phyloP scores from a whole-genome alignment of 2,329 filamentous ascomycete genomes.

The Ophiocordyceps australis region DNA sequence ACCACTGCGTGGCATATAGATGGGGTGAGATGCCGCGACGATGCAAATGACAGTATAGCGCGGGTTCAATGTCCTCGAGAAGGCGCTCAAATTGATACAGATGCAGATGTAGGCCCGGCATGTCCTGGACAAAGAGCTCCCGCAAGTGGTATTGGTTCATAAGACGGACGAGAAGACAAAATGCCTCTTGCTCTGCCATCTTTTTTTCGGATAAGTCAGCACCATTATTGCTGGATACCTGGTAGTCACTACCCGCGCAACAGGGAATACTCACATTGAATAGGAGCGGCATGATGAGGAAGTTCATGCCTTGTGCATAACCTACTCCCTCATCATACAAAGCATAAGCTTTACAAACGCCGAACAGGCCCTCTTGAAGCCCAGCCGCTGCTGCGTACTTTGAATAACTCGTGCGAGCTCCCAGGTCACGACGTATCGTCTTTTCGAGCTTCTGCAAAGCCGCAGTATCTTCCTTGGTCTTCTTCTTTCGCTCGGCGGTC shows the following conservation, averaged over 20 bases:
- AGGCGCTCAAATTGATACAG: slow-evolving; percentile 91
- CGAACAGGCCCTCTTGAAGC: slow-evolving; percentile 84
- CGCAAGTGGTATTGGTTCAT: slow-evolving; percentile 95
- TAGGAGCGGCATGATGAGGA: slow-evolving; percentile 86
- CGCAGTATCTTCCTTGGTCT: slow-evolving; percentile 58
- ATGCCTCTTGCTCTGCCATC: slow-evolving; percentile 96
- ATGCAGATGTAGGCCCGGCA: slow-evolving; percentile 87
- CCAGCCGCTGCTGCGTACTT: slow-evolving; percentile 87
- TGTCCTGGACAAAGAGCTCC: slow-evolving; percentile 86
- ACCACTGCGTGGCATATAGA: slow-evolving; percentile 97
- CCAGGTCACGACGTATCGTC: slow-evolving; percentile 75
- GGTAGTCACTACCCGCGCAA: no score
- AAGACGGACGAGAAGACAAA: slow-evolving; percentile 75
- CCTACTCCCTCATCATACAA: slow-evolving; percentile 88
- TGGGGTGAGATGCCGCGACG: slow-evolving; percentile 76
- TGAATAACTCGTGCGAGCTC: slow-evolving; percentile 85
- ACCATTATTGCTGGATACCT: no score
- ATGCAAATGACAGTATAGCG: slow-evolving; percentile 84
- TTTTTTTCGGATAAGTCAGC: no score
- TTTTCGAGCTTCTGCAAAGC: slow-evolving; percentile 75
- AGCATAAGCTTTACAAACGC: slow-evolving; percentile 93
- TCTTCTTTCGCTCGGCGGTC: slow-evolving; percentile 55
- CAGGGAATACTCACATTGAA: slow-evolving; percentile 67
- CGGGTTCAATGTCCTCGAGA: slow-evolving; percentile 84
- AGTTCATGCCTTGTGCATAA: slow-evolving; percentile 98